Conservation (phyloP, 352 stramenopile species). For the Globisporangium nodosum region DNA sequence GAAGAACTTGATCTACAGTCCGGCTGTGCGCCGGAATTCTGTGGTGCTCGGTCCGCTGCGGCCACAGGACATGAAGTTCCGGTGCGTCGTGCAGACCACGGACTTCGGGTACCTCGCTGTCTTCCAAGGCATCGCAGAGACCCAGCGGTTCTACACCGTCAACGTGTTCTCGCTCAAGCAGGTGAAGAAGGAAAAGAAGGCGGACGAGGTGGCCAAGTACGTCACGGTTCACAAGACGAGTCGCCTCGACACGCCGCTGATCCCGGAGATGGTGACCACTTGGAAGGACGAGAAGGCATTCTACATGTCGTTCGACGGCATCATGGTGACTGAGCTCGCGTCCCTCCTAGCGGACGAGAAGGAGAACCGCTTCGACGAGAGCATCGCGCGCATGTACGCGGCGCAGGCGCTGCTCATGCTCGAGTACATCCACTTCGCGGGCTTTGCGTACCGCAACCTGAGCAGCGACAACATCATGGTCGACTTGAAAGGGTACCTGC, state of each 20-base stretch:
- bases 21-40: slow-evolving; percentile 43
- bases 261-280: slow-evolving; percentile 66
- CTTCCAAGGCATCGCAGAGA: slow-evolving; percentile 60
- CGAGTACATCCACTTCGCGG: slow-evolving; percentile 77
- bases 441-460: slow-evolving; percentile 79
- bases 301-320: slow-evolving; percentile 73
- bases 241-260: slow-evolving; percentile 56
- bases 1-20: slow-evolving; percentile 77
- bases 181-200: slow-evolving; percentile 59
- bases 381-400: slow-evolving; percentile 47
- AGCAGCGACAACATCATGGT: slow-evolving; percentile 85
- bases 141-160: slow-evolving; percentile 64
- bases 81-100: slow-evolving; percentile 64
- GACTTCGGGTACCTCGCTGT: slow-evolving; percentile 70
- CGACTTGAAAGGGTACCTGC: slow-evolving; percentile 72
- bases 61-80: slow-evolving; percentile 62
- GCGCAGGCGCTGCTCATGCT: slow-evolving; percentile 77
- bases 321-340: slow-evolving; percentile 64
- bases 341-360: slow-evolving; percentile 58
- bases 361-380: slow-evolving; percentile 46
- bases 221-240: slow-evolving; percentile 64
- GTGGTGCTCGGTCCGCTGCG: slow-evolving; percentile 37
- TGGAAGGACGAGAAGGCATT: slow-evolving; percentile 78
- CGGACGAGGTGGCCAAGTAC: slow-evolving; percentile 67
- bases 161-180: slow-evolving; percentile 76